Evolutionary conservation across 2,329 filamentous ascomycete species (phyloP).

Genomic region (Colletotrichum horii): DNA sequence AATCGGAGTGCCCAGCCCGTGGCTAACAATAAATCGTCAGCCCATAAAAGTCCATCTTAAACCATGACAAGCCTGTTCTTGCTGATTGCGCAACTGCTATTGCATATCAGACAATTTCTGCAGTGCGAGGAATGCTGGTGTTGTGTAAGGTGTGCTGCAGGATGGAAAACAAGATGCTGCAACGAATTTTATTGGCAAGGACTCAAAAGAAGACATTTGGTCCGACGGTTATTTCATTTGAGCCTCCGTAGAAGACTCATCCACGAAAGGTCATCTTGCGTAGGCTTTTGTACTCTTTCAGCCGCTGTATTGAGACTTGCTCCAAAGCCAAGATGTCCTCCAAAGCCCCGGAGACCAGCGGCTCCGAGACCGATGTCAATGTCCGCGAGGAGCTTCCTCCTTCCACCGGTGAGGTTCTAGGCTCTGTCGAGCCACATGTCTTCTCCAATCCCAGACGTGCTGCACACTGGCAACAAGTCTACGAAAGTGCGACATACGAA

Average conservation of each 20-base stretch:
- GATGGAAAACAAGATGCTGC: background rate
- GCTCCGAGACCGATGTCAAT: background rate
- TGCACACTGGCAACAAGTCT: background rate
- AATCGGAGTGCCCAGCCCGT: background rate
- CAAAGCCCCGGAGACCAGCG: background rate
- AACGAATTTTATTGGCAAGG: background rate
- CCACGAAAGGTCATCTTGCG: background rate
- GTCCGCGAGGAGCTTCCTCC: background rate
- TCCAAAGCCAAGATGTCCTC: background rate
- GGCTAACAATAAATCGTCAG: background rate
- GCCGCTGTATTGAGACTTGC: no score
- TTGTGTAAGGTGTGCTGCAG: accelerated
- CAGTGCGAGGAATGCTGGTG: background rate
- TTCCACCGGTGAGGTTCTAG: slow-evolving; percentile 7
- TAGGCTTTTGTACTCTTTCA: background rate
- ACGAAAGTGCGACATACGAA: background rate
- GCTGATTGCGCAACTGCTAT: background rate
- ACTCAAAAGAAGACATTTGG: background rate
- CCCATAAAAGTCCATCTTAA: background rate
- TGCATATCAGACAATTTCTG: background rate
- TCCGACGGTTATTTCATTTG: background rate
- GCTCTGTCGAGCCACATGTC: slow-evolving; percentile 15
- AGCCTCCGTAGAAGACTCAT: background rate
- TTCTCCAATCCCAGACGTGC: slow-evolving; percentile 10
- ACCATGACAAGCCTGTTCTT: no score